These are phyloP conservation scores for Yarrowia hollandica DNA, from an alignment of 805 yeast genomes.

Conservation along the genomic window DNA sequence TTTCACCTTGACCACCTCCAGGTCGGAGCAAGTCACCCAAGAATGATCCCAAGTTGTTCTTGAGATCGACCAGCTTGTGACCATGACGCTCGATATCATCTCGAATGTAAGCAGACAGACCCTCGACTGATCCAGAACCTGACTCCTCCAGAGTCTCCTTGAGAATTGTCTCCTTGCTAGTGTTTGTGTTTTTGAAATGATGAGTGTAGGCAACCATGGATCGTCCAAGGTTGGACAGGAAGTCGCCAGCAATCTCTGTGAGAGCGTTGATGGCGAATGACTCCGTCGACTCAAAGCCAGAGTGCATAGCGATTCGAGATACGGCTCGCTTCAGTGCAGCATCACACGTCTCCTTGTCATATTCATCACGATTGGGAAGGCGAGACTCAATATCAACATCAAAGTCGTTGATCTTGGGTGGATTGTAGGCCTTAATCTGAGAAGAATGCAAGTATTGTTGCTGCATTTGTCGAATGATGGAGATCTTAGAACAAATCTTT, in stretches of 20 bases:
- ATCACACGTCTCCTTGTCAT: slow-evolving; percentile 60
- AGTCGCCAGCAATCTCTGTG: slow-evolving; percentile 80
- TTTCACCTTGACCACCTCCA: slow-evolving; percentile 55
- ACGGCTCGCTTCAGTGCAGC: slow-evolving; percentile 67
- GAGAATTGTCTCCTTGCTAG: slow-evolving; percentile 50
- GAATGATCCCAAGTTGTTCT: slow-evolving; percentile 63
- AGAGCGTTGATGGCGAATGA: slow-evolving; percentile 73
- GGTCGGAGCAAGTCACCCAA: slow-evolving; percentile 84
- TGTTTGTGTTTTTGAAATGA: slow-evolving; percentile 35
- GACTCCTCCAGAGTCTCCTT: slow-evolving; percentile 72
- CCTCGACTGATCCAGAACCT: slow-evolving; percentile 74
- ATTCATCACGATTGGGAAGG: slow-evolving; percentile 64
- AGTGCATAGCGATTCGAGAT: slow-evolving; percentile 81
- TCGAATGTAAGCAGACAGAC: slow-evolving; percentile 67
- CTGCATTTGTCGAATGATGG: slow-evolving; percentile 87
- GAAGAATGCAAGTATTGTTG: slow-evolving; percentile 72
- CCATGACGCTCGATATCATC: slow-evolving; percentile 72
- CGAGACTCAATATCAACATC: slow-evolving; percentile 86
- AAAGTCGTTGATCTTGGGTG: slow-evolving; percentile 57
- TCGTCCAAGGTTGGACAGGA: slow-evolving; percentile 69
- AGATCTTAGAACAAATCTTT: slow-evolving; percentile 82
- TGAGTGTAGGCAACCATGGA: slow-evolving; percentile 70
- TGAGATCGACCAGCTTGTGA: slow-evolving; percentile 66
- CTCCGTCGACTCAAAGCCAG: slow-evolving; percentile 86
- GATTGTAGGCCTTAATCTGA: slow-evolving; percentile 68